These are phyloP conservation scores for Acanthamoeba culbertsoni DNA, from an alignment of 208 protist species.

Conservation along the genomic window DNA sequence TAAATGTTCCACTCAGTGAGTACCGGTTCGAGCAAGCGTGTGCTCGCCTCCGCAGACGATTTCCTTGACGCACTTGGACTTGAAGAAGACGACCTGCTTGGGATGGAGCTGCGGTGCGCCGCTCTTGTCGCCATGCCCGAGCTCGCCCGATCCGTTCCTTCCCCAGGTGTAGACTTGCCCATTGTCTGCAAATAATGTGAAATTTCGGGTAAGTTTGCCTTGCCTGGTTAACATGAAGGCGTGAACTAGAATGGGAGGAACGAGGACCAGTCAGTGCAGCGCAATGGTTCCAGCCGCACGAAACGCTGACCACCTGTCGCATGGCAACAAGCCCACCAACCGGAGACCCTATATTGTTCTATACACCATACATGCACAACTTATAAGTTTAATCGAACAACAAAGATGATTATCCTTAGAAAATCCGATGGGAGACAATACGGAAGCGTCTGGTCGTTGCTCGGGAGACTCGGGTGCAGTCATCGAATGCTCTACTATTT, in stretches of 20 bases:
- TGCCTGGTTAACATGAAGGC: not conserved
- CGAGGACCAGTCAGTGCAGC: not conserved
- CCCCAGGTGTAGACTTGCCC: constrained; percentile 22
- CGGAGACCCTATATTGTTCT: too few relatives aligned
- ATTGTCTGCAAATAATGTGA: not conserved
- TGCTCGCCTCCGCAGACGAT: not conserved
- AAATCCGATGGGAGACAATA: too few relatives aligned
- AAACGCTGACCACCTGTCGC: not conserved
- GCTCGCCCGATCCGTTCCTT: not conserved
- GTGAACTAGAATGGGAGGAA: not conserved
- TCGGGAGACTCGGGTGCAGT: too few relatives aligned
- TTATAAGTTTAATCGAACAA: too few relatives aligned
- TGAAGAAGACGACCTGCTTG: constrained; percentile 4
- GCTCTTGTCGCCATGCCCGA: constrained; percentile 1
- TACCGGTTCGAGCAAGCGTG: not conserved
- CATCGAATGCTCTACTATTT: too few relatives aligned
- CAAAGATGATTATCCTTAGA: too few relatives aligned
- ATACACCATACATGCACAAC: too few relatives aligned
- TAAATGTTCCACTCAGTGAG: too few relatives aligned
- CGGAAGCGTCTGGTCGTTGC: too few relatives aligned
- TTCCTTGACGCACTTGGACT: not conserved
- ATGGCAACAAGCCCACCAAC: not conserved
- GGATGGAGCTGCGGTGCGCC: not conserved
- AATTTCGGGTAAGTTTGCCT: not conserved
- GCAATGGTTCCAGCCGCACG: not conserved